phyloP scores from a whole-genome alignment of 2,329 filamentous ascomycete species.

The Fusarium napiforme region DNA sequence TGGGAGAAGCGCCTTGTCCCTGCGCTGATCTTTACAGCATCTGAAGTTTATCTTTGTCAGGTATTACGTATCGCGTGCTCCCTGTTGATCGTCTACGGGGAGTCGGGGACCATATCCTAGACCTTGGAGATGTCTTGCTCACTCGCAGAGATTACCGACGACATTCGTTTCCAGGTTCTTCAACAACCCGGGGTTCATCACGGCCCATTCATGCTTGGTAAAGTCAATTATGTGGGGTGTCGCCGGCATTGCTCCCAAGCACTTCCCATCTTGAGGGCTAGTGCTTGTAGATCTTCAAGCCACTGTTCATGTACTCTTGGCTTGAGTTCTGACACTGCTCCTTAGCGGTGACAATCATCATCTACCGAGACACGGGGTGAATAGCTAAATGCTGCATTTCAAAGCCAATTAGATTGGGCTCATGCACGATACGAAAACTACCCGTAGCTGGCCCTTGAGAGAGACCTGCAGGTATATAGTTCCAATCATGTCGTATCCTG shows the following conservation, averaged over 20 bases:
- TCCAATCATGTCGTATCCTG: neutral
- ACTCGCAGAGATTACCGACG: slow-evolving; percentile 7
- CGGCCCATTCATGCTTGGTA: neutral
- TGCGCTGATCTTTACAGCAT: neutral
- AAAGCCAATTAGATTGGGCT: neutral
- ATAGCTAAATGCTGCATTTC: neutral
- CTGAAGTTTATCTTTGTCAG: neutral
- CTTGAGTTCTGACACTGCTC: neutral
- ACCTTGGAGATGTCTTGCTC: neutral
- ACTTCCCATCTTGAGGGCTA: neutral
- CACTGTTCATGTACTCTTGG: neutral
- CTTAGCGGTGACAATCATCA: neutral
- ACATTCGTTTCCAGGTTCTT: neutral
- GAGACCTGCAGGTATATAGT: neutral
- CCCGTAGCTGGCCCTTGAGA: neutral
- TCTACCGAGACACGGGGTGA: neutral
- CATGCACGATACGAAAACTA: neutral
- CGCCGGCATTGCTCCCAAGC: neutral
- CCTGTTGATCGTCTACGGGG: neutral
- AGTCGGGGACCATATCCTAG: neutral
- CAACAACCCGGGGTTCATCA: neutral
- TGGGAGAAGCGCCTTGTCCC: neutral
- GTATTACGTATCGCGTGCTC: neutral
- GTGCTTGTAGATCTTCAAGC: slow-evolving; percentile 3
- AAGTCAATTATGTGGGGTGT: neutral